These are phyloP conservation scores for Phialophora macrospora DNA, from an alignment of 2,329 filamentous ascomycete species.

Conservation along the genomic window DNA sequence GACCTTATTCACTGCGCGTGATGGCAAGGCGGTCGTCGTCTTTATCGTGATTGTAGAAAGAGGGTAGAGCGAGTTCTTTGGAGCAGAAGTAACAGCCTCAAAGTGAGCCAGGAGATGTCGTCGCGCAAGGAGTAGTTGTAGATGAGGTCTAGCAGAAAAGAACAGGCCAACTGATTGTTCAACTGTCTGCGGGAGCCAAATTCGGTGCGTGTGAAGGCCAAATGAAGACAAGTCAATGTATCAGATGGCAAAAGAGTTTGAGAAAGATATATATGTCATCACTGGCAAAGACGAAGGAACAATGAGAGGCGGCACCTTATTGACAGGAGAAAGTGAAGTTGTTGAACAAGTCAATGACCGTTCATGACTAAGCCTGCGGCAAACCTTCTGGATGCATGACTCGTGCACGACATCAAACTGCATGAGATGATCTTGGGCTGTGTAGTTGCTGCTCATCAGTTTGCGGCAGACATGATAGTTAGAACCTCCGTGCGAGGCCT, in stretches of 20 bases:
- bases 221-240: slow-evolving; percentile 19
- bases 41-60: not conserved
- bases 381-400: slow-evolving; percentile 5
- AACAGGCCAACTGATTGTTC: not conserved
- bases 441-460: not conserved
- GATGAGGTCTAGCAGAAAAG: slow-evolving; percentile 9
- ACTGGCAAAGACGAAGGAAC: not conserved
- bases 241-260: slow-evolving; percentile 12
- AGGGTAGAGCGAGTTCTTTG: slow-evolving; percentile 1
- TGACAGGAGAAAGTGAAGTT: slow-evolving; percentile 1
- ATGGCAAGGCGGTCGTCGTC: not conserved
- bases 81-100: slow-evolving; percentile 6
- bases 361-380: slow-evolving; percentile 1
- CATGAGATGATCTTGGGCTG: not conserved
- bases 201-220: slow-evolving; percentile 7
- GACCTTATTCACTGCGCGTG: not conserved
- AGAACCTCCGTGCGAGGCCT: not conserved
- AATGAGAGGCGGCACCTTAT: not conserved
- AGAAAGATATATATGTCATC: not conserved
- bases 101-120: not conserved
- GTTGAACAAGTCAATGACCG: not conserved
- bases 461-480: slow-evolving; percentile 7
- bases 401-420: not conserved
- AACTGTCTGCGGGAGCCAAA: not conserved
- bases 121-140: not conserved